Evolutionary conservation across 345 rosid species (phyloP).

Genomic region (Hypericum androsaemum): DNA sequence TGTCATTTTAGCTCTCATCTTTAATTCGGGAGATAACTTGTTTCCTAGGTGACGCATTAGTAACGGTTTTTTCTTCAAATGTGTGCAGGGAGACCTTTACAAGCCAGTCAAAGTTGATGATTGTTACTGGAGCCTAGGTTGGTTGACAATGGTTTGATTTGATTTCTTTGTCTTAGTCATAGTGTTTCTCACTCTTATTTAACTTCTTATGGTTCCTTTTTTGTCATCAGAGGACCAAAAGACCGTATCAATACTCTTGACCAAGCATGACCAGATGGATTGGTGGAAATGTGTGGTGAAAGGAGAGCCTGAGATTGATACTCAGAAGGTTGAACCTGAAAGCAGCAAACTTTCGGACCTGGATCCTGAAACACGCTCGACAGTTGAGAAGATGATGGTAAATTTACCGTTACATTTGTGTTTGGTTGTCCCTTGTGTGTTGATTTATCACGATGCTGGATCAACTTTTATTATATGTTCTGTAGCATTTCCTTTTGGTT

Average conservation of each 20-base stretch:
- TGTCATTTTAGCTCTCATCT: background rate
- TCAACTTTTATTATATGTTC: too few relatives aligned
- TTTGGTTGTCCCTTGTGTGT: too few relatives aligned
- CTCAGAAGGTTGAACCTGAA: conserved; percentile 24
- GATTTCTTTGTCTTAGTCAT: background rate
- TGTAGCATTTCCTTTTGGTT: too few relatives aligned
- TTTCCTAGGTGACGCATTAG: background rate
- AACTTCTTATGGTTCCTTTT: background rate
- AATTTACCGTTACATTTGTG: too few relatives aligned
- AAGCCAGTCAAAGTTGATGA: conserved; percentile 12
- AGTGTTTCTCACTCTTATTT: background rate
- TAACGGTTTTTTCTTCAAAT: background rate
- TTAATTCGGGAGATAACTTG: background rate
- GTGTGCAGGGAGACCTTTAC: conserved; percentile 27
- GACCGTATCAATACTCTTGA: conserved; percentile 15
- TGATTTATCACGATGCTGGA: too few relatives aligned
- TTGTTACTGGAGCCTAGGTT: conserved; percentile 37
- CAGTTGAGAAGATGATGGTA: conserved; percentile 23
- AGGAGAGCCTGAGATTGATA: conserved; percentile 18
- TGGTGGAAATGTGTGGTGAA: conserved; percentile 28
- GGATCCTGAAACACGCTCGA: conserved; percentile 15
- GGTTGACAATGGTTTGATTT: conserved; percentile 4
- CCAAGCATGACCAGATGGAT: conserved; percentile 12
- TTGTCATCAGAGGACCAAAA: conserved; percentile 28
- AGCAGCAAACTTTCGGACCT: conserved; percentile 17